These are phyloP conservation scores for Sphagnum magellanicum DNA, from an alignment of 228 moss, liverwort and hornwort genomes.

Conservation along the genomic window DNA sequence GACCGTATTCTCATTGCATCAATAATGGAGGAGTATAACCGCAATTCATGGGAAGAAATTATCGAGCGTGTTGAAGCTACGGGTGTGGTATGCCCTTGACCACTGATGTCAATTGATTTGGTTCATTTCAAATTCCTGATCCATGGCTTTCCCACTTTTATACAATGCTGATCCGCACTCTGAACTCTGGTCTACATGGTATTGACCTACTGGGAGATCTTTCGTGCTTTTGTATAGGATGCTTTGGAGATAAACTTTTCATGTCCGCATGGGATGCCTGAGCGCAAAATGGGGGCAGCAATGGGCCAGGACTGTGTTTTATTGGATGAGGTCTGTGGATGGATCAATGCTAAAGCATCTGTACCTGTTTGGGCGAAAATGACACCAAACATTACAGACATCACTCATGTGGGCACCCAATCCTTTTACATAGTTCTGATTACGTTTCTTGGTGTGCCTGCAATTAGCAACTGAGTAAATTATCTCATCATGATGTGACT, in stretches of 20 bases:
- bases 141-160: too few relatives aligned
- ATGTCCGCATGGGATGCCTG: slow-evolving; percentile 97
- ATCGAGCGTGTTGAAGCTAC: slow-evolving; percentile 87
- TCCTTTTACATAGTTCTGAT: too few relatives aligned
- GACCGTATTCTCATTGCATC: slow-evolving; percentile 94
- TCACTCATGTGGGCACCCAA: slow-evolving; percentile 48
- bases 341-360: slow-evolving; percentile 83
- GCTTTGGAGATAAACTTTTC: slow-evolving; percentile 95
- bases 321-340: slow-evolving; percentile 78
- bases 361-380: slow-evolving; percentile 98
- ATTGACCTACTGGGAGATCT: neutral
- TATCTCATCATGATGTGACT: too few relatives aligned
- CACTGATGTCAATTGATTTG: too few relatives aligned
- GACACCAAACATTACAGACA: slow-evolving; percentile 92
- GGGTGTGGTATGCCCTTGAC: slow-evolving; percentile 61
- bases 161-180: too few relatives aligned
- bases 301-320: slow-evolving; percentile 92
- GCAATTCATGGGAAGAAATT: slow-evolving; percentile 88
- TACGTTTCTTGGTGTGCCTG: too few relatives aligned
- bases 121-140: too few relatives aligned
- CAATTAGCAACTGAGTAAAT: too few relatives aligned
- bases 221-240: slow-evolving; percentile 28
- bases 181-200: too few relatives aligned
- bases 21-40: slow-evolving; percentile 94
- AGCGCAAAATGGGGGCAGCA: slow-evolving; percentile 91